Base-by-base conservation (phyloP, 805 yeast genomes). In the Hanseniaspora taiwanica region DNA sequence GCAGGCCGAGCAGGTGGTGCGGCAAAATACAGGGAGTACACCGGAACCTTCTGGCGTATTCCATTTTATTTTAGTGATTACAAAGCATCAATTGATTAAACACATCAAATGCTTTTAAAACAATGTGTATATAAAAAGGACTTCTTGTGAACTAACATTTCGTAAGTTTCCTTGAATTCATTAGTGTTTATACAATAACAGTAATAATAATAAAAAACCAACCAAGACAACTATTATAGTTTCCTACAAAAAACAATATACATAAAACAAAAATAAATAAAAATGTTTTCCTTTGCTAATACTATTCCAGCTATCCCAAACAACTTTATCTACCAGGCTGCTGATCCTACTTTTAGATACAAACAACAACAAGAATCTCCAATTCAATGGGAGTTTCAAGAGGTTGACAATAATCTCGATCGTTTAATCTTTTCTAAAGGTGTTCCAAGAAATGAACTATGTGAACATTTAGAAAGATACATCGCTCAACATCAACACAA, bases 211-310 rank as follows among this genome's bases (percentile, higher is more conserved):
- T 10, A 16, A 32, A 32, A 32, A 17, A 32, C 7, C 21, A 33
- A 18, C 14, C 7, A 33, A 4, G 8, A 33, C 24, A 33, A 33
- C 18, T 14, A 14, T 14, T 17, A 32, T 14, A 8, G 7, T 8
- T 9, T 6, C 32, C n/a, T 13, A 6, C n/a, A 27, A 12, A 27
- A 8, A 13, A 27, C 6, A 12, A 6, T 9, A 27, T 8, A 8
- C 6, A 27, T 27, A 27, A 33, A 33, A 18, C 24, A 6, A 10
- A 32, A 10, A 32, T 8, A 17, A 10, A 13, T 19, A 33, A 33
- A 18, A 33, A 33, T 33, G 36, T 33, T 33, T 20, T 14, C 36
- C 10, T 33, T 33, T 33, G 36, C 36, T 33, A 33, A 12, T 4
- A 33, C 36, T 19, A 33, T 33, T 12, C 36, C 36, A 33, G 21